A percentile compares a stretch with the other conserved stretches of the same genome.
These are phyloP conservation scores for Excoecaria cochinchinensis DNA, from an alignment of 345 rosid genomes.

Conservation along the genomic window DNA sequence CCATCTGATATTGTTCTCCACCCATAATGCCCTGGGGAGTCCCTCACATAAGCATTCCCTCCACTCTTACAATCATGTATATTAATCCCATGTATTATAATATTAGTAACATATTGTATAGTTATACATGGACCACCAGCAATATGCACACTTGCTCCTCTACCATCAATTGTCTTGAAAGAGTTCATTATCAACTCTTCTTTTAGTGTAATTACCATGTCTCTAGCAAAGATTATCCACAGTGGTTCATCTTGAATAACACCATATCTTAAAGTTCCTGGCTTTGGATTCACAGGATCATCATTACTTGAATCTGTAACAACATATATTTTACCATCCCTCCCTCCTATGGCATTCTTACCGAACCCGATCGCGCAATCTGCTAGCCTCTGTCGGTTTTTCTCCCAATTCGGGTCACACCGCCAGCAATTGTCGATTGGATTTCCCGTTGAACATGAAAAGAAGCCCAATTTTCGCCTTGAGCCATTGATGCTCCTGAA, in stretches of 20 bases:
- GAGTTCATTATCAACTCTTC: slow-evolving; percentile 33
- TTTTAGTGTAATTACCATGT: slow-evolving; percentile 28
- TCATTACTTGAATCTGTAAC: slow-evolving; percentile 22
- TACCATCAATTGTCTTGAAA: slow-evolving; percentile 34
- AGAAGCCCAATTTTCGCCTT: slow-evolving; percentile 20
- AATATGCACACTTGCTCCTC: slow-evolving; percentile 32
- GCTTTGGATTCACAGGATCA: slow-evolving; percentile 27
- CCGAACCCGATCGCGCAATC: slow-evolving; percentile 35
- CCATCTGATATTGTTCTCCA: slow-evolving; percentile 38
- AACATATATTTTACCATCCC: slow-evolving; percentile 25
- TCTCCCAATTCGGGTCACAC: slow-evolving; percentile 26
- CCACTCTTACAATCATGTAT: slow-evolving; percentile 33
- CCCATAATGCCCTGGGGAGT: slow-evolving; percentile 29
- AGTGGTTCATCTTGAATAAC: slow-evolving; percentile 29
- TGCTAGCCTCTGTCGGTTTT: slow-evolving; percentile 24
- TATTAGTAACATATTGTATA: slow-evolving; percentile 31
- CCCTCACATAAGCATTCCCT: slow-evolving; percentile 35
- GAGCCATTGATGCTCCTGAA: slow-evolving; percentile 27
- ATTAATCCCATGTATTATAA: slow-evolving; percentile 31
- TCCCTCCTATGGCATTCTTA: slow-evolving; percentile 30
- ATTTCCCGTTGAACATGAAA: slow-evolving; percentile 27
- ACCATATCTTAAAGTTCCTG: slow-evolving; percentile 25
- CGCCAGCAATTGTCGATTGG: slow-evolving; percentile 37
- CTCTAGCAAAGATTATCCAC: slow-evolving; percentile 26
- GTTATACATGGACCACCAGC: slow-evolving; percentile 35